Base-by-base conservation (phyloP, 2,329 filamentous ascomycete genomes). In the Colletotrichum coccodes region DNA sequence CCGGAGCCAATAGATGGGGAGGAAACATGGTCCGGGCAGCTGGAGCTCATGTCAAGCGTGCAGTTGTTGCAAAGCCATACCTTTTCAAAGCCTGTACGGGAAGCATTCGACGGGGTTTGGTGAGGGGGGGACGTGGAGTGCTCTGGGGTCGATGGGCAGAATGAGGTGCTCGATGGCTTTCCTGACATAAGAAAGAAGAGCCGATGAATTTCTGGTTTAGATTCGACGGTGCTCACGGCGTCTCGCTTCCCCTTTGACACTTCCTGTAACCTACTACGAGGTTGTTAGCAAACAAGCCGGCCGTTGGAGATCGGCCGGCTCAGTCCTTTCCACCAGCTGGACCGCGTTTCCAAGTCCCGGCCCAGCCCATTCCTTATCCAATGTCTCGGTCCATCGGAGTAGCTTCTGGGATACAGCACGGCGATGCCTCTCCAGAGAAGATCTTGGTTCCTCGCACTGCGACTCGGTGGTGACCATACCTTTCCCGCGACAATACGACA, bases 281-380 rank as follows among this genome's bases (percentile, higher is more conserved):
- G n/a, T n/a, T n/a, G n/a, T n/a, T n/a, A n/a, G n/a, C n/a, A n/a
- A n/a, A n/a, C n/a, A n/a, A n/a, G n/a, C n/a, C n/a, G n/a, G n/a
- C n/a, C n/a, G n/a, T n/a, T n/a, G n/a, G n/a, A n/a, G n/a, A n/a
- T n/a, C n/a, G n/a, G n/a, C n/a, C n/a, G n/a, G n/a, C n/a, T n/a
- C n/a, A n/a, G n/a, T n/a, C n/a, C n/a, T n/a, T n/a, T n/a, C n/a
- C n/a, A n/a, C n/a, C n/a, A n/a, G n/a, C n/a, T n/a, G n/a, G 34
- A 32, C 26, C 38, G 46, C 34, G 11, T 54, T 21, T 21, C 38
- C 32, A 6, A 38, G 30, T n/a, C 54, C 47, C 26, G 18, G 16
- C 23, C n/a, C 38, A 36, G 50, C 49, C 18, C 57, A 69, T 66
- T n/a, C n/a, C n/a, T n/a, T 69, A 69, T 60, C 26, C 54, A 34